phyloP scores from a whole-genome alignment of 2,329 filamentous ascomycete genomes.

The Aspergillus eucalypticola region DNA sequence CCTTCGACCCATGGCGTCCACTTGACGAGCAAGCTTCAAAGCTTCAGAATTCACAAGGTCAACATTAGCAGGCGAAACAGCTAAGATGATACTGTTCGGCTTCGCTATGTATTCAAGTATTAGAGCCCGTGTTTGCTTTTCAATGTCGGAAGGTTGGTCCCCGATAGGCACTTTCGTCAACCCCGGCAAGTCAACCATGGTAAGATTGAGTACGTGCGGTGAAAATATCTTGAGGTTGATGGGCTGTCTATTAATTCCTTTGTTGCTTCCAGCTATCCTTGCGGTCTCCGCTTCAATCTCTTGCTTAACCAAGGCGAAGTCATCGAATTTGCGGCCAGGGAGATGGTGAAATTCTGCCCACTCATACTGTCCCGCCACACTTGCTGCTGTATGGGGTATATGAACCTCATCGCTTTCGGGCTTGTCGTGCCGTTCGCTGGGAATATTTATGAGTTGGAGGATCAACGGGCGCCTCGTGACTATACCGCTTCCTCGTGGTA shows the following conservation, averaged over 20 bases:
- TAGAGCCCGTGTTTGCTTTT: constrained; percentile 95
- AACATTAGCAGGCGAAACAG: constrained; percentile 95
- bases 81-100: constrained; percentile 95
- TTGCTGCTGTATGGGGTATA: constrained; percentile 75
- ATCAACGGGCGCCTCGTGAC: constrained; percentile 93
- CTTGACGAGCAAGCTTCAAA: constrained; percentile 92
- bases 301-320: constrained; percentile 89
- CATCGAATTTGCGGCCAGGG: constrained; percentile 81
- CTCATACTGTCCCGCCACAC: constrained; percentile 65
- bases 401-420: constrained; percentile 64
- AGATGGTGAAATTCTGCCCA: constrained; percentile 98
- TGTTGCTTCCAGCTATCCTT: constrained; percentile 92
- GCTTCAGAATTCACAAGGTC: constrained; percentile 98
- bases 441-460: constrained; percentile 96
- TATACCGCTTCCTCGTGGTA: constrained; percentile 94
- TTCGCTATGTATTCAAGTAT: constrained; percentile 99
- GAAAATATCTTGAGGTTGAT: constrained; percentile 99
- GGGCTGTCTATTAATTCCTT: constrained; percentile 94
- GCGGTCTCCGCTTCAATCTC: constrained; percentile 98
- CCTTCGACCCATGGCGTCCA: constrained; percentile 88
- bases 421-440: constrained; percentile 69
- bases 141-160: constrained; percentile 95
- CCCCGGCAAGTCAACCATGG: constrained; percentile 91
- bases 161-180: constrained; percentile 98
- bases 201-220: constrained; percentile 92